Percentiles rank a stretch among this genome's conserved stretches.
Evolutionary conservation across 352 stramenopile genomes (phyloP).

Genomic region (Globisporangium yorkense): DNA sequence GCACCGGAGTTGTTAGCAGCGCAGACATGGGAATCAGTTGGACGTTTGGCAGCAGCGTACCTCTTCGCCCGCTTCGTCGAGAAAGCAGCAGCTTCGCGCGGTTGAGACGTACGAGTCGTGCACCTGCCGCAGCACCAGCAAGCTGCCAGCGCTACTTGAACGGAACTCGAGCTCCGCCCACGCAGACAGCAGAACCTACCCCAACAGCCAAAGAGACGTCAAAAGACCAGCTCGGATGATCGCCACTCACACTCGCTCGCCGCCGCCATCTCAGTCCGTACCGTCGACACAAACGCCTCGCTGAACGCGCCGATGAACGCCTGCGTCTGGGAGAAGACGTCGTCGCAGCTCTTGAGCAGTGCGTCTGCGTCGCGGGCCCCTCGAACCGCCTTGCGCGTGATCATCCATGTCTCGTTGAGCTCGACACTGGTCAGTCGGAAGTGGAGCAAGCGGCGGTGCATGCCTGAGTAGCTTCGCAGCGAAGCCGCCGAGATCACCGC

Average conservation of each 20-base stretch:
- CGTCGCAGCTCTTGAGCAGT: slow-evolving; percentile 21
- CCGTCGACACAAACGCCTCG: slow-evolving; percentile 38
- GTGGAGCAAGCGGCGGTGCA: slow-evolving; percentile 44
- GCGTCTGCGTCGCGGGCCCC: slow-evolving; percentile 4
- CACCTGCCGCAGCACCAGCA: slow-evolving; percentile 22
- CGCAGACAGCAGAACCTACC: slow-evolving; percentile 31
- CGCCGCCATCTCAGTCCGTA: slow-evolving; percentile 4
- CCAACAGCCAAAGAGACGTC: neutral
- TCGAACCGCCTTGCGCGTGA: slow-evolving; percentile 23
- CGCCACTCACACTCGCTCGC: neutral
- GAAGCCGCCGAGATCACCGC: slow-evolving; percentile 33
- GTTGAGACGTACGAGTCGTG: slow-evolving; percentile 35
- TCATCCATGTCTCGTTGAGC: slow-evolving; percentile 31
- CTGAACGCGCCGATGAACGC: slow-evolving; percentile 35
- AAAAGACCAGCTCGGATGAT: neutral
- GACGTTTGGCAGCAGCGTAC: slow-evolving; percentile 7
- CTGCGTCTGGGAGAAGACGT: slow-evolving; percentile 39
- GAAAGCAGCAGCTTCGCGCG: slow-evolving; percentile 32
- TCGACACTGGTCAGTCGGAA: slow-evolving; percentile 37
- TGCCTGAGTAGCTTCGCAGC: slow-evolving; percentile 25
- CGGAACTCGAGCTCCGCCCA: slow-evolving; percentile 27
- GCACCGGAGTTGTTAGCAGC: neutral
- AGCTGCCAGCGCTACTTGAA: slow-evolving; percentile 13
- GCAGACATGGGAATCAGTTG: neutral
- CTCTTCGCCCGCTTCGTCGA: slow-evolving; percentile 20